Percentiles rank a stretch among this genome's conserved stretches.
These are phyloP conservation scores for Ceratobasidium sp. DNA, from an alignment of 1,284 basidiomycete genomes.

Conservation along the genomic window DNA sequence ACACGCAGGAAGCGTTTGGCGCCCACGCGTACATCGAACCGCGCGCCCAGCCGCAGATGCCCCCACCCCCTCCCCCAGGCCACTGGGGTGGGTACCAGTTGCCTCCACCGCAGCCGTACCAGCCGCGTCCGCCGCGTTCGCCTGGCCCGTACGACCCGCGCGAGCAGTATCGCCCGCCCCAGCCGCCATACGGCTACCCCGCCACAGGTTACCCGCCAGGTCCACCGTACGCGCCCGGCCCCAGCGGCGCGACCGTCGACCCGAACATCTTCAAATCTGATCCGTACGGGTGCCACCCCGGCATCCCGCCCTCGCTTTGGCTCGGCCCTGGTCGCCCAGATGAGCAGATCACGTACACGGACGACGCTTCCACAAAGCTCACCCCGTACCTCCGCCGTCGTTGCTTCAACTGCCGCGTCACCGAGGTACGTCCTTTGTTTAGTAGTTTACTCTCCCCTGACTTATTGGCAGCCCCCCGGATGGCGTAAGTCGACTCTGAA, in stretches of 20 bases:
- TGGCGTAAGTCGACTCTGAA: constrained; percentile 88
- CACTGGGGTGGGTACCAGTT: constrained; percentile 40
- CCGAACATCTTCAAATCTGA: constrained; percentile 45
- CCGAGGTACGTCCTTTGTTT: constrained; percentile 62
- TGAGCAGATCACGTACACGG: constrained; percentile 83
- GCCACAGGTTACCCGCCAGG: background rate
- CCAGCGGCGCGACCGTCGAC: constrained; percentile 41
- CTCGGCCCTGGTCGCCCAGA: constrained; percentile 52
- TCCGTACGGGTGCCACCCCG: constrained; percentile 37
- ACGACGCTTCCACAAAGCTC: constrained; percentile 87
- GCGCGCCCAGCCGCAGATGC: constrained; percentile 25
- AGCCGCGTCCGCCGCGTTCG: constrained; percentile 23
- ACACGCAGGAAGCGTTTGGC: constrained; percentile 36
- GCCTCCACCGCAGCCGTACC: too few species aligned
- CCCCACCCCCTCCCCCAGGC: constrained; percentile 12
- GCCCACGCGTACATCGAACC: constrained; percentile 39
- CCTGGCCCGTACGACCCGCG: constrained; percentile 34
- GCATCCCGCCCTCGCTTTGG: constrained; percentile 14
- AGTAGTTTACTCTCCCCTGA: constrained; percentile 4
- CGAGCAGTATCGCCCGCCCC: constrained; percentile 26
- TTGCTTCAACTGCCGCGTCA: constrained; percentile 89
- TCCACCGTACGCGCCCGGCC: constrained; percentile 34
- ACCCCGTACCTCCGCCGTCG: constrained; percentile 85
- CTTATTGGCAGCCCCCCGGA: constrained; percentile 68
- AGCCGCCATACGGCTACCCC: constrained; percentile 7